phyloP scores from a whole-genome alignment of 148 eudicot genomes.

The Suaeda aralocaspica region DNA sequence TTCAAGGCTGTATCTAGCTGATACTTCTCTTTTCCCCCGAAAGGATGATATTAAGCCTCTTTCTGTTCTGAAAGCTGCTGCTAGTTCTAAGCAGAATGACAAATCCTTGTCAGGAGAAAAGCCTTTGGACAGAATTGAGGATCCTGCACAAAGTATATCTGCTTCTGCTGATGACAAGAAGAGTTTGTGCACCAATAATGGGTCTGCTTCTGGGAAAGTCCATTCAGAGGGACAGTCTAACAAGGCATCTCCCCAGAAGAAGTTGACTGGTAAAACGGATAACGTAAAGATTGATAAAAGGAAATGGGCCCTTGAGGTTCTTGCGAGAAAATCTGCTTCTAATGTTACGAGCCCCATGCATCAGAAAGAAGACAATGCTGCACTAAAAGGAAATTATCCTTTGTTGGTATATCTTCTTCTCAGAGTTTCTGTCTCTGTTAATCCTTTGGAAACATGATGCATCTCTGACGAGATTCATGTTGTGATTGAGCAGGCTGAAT shows the following conservation, averaged over 20 bases:
- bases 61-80: constrained; percentile 44
- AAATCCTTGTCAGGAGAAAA: constrained; percentile 29
- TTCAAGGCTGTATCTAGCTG: constrained; percentile 89
- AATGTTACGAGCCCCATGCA: constrained; percentile 30
- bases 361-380: constrained; percentile 51
- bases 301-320: constrained; percentile 89
- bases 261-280: constrained; percentile 36
- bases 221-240: constrained; percentile 26
- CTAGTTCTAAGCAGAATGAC: constrained; percentile 28
- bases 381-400: constrained; percentile 69
- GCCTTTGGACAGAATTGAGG: constrained; percentile 22
- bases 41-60: constrained; percentile 76
- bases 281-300: constrained; percentile 55
- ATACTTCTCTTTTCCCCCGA: constrained; percentile 85
- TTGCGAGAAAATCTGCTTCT: constrained; percentile 73
- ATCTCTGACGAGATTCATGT: constrained; percentile 15
- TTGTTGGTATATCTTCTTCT: constrained; percentile 56
- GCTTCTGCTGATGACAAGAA: constrained; percentile 28
- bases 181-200: constrained; percentile 30
- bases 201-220: constrained; percentile 31
- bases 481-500: constrained; percentile 62
- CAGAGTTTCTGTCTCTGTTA: constrained; percentile 1
- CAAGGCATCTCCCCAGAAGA: constrained; percentile 35
- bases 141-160: constrained; percentile 22
- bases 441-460: neutral